Conservation (phyloP, 768 basidiomycete genomes). For the Pholiota conissans region DNA sequence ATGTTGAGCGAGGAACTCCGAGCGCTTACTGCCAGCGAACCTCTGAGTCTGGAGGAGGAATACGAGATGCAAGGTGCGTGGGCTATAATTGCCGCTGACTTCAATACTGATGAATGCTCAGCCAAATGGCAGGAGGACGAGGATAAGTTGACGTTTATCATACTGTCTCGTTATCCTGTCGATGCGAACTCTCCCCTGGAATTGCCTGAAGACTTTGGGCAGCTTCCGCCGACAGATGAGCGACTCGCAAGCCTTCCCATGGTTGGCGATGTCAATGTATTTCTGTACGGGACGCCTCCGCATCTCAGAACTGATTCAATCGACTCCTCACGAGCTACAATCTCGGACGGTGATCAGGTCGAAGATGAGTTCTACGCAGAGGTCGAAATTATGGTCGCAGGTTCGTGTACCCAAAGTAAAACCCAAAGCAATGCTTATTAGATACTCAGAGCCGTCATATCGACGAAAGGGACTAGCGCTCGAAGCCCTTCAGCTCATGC, state of each 20-base stretch:
- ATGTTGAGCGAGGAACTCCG: conserved; percentile 77
- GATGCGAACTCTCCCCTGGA: conserved; percentile 9
- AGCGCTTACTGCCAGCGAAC: conserved; percentile 82
- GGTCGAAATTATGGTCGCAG: conserved; percentile 92
- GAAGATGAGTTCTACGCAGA: conserved; percentile 67
- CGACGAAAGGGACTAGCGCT: conserved; percentile 68
- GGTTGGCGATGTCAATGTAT: conserved; percentile 93
- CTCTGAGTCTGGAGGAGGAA: conserved; percentile 77
- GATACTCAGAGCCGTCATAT: conserved; percentile 58
- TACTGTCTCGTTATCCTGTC: conserved; percentile 51
- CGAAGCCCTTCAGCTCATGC: conserved; percentile 63
- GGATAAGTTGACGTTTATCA: conserved; percentile 92
- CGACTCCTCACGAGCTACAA: conserved; percentile 19
- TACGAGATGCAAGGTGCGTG: conserved; percentile 82
- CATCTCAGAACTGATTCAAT: no score
- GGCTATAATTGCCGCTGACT: background rate
- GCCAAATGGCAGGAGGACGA: conserved; percentile 85
- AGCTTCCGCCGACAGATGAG: conserved; percentile 31
- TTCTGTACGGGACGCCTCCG: conserved; percentile 58
- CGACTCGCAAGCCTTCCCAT: conserved; percentile 48
- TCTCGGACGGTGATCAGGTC: conserved; percentile 25
- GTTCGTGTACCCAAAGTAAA: conserved; percentile 32
- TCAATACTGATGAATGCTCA: conserved; percentile 26
- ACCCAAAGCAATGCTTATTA: background rate
- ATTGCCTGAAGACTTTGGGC: conserved; percentile 1